Percentiles rank a stretch among this genome's conserved stretches.
phyloP scores from a whole-genome alignment of 257 asterid genomes.

The Handroanthus guayacan region DNA sequence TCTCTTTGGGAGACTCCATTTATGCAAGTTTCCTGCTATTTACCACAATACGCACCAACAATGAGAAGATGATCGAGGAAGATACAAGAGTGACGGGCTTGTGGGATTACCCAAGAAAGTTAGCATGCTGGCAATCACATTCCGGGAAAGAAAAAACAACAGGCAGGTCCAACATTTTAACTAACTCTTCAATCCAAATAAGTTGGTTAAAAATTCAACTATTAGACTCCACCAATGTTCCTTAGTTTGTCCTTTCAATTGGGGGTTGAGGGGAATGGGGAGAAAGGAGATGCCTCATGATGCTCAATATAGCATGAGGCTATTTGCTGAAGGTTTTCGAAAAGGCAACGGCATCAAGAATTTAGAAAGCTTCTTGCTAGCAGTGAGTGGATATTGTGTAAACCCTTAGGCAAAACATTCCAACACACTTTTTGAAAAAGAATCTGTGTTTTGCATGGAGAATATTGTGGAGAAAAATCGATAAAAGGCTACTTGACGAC shows the following conservation, averaged over 20 bases:
- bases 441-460: background rate
- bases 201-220: background rate
- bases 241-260: background rate
- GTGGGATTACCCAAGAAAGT: slow-evolving; percentile 1
- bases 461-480: background rate
- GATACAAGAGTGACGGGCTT: background rate
- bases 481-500: background rate
- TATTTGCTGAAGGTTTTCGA: background rate
- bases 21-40: slow-evolving; percentile 31
- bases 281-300: background rate
- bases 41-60: background rate
- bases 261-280: background rate
- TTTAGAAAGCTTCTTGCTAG: background rate
- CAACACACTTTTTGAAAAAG: background rate
- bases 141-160: background rate
- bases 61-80: background rate
- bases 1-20: slow-evolving; percentile 68
- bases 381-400: background rate
- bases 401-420: background rate
- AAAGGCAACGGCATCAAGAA: background rate
- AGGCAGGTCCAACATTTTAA: background rate
- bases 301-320: background rate
- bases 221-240: background rate
- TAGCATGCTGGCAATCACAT: background rate
- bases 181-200: background rate